These are phyloP conservation scores for Fusarium sublunatum DNA, from an alignment of 2,329 filamentous ascomycete genomes.

Conservation along the genomic window DNA sequence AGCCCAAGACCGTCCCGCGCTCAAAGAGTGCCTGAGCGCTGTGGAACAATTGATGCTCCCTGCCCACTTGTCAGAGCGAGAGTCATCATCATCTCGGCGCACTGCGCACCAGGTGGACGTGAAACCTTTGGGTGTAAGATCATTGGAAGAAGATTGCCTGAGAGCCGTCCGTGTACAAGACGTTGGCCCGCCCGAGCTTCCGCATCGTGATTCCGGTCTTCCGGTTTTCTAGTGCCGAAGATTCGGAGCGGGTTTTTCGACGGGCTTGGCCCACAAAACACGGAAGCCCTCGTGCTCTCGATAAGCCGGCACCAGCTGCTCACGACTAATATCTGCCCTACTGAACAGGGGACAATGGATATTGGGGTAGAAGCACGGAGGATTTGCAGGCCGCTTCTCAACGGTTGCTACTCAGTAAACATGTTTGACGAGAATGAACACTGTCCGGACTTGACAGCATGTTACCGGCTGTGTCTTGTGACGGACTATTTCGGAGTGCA, in stretches of 20 bases:
- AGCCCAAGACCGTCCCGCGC: slow-evolving; percentile 12
- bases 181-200: not conserved
- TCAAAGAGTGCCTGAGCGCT: slow-evolving; percentile 15
- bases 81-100: slow-evolving; percentile 2
- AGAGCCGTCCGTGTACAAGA: slow-evolving; percentile 5
- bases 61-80: slow-evolving; percentile 8
- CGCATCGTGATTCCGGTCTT: slow-evolving; percentile 12
- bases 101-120: slow-evolving; percentile 15
- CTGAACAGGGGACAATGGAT: slow-evolving; percentile 8
- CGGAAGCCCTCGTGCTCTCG: slow-evolving; percentile 6
- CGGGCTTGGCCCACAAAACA: slow-evolving; percentile 2
- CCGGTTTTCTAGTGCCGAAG: slow-evolving; percentile 14
- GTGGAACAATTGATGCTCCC: slow-evolving; percentile 32
- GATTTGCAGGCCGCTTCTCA: slow-evolving; percentile 16
- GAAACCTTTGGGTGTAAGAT: not conserved
- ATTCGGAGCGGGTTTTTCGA: slow-evolving; percentile 8
- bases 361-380: slow-evolving; percentile 31
- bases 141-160: not conserved
- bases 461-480: not conserved
- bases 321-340: slow-evolving; percentile 13
- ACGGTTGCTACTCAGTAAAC: slow-evolving; percentile 29
- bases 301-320: slow-evolving; percentile 23
- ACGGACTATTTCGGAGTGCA: no score
- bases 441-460: slow-evolving; percentile 1
- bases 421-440: slow-evolving; percentile 8